Evolutionary conservation across 768 basidiomycete genomes (phyloP).

Genomic region (Calocybe cyanea): DNA sequence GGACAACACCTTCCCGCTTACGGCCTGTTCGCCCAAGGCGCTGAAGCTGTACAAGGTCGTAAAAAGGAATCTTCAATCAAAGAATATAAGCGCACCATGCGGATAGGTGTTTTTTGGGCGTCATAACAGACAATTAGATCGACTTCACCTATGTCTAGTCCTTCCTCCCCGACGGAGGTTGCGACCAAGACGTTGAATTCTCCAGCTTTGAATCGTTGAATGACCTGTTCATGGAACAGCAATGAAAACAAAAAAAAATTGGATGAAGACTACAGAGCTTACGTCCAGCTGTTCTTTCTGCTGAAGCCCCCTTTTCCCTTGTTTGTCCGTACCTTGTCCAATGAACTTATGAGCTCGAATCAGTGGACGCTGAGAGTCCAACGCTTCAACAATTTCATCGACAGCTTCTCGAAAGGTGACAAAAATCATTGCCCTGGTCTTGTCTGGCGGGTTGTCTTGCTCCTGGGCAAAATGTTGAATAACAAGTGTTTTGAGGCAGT

Average conservation of each 20-base stretch:
- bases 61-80: not conserved
- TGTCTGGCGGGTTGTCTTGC: conserved; percentile 23
- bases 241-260: conserved; percentile 3
- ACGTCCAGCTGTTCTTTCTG: conserved; percentile 94
- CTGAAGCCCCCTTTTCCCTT: conserved; percentile 81
- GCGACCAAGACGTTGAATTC: conserved; percentile 91
- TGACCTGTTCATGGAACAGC: conserved; percentile 49
- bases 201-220: conserved; percentile 82
- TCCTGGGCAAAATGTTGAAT: conserved; percentile 73
- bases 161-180: conserved; percentile 97
- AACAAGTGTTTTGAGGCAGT: conserved; percentile 67
- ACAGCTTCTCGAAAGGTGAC: conserved; percentile 87
- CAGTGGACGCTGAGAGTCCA: conserved; percentile 74
- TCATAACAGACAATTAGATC: conserved; percentile 97
- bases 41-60: conserved; percentile 63
- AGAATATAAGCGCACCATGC: conserved; percentile 63
- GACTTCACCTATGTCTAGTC: conserved; percentile 96
- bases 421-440: conserved; percentile 91
- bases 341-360: conserved; percentile 85
- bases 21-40: conserved; percentile 94
- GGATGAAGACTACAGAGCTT: conserved; percentile 13
- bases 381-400: conserved; percentile 80
- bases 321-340: conserved; percentile 83
- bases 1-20: conserved; percentile 84
- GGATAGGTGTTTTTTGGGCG: conserved; percentile 92